Conservation (phyloP, 495 filamentous ascomycete species). For the Tuber melanosporum region DNA sequence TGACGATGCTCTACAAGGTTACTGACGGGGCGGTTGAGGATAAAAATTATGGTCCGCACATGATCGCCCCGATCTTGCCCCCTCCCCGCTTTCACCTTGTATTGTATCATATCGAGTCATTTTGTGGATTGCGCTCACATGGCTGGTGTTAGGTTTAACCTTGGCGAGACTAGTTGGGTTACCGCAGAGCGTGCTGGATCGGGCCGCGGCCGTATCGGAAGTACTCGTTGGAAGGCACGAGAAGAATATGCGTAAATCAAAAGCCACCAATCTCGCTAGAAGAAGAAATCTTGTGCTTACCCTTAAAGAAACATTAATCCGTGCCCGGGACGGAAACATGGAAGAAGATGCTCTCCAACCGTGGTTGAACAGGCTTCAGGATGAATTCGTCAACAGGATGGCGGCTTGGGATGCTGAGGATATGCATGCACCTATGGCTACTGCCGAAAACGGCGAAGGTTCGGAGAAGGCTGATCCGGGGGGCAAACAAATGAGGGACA, state of each 20-base stretch:
- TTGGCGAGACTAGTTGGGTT: conserved; percentile 72
- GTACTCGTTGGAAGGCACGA: conserved; percentile 58
- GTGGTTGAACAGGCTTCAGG: conserved; percentile 66
- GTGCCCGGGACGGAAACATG: conserved; percentile 63
- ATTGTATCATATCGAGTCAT: not conserved
- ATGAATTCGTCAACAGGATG: conserved; percentile 71
- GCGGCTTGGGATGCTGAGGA: conserved; percentile 49
- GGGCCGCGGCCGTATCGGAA: conserved; percentile 51
- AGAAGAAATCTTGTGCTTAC: conserved; percentile 67
- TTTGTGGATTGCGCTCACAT: not conserved
- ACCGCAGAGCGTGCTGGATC: conserved; percentile 57
- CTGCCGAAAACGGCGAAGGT: not conserved
- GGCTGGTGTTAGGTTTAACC: conserved; percentile 49
- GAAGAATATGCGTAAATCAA: conserved; percentile 52
- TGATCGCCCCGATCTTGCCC: not conserved
- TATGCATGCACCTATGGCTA: not conserved
- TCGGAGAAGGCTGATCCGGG: not conserved
- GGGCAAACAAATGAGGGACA: not conserved
- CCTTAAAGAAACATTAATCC: conserved; percentile 66
- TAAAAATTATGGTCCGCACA: conserved; percentile 59
- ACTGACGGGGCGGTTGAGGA: conserved; percentile 61
- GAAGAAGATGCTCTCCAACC: conserved; percentile 54
- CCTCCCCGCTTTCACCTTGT: not conserved
- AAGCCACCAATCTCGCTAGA: conserved; percentile 51
- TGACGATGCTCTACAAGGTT: conserved; percentile 84